Evolutionary conservation across 2,329 filamentous ascomycete species (phyloP).

Genomic region (Shiraia sp.): DNA sequence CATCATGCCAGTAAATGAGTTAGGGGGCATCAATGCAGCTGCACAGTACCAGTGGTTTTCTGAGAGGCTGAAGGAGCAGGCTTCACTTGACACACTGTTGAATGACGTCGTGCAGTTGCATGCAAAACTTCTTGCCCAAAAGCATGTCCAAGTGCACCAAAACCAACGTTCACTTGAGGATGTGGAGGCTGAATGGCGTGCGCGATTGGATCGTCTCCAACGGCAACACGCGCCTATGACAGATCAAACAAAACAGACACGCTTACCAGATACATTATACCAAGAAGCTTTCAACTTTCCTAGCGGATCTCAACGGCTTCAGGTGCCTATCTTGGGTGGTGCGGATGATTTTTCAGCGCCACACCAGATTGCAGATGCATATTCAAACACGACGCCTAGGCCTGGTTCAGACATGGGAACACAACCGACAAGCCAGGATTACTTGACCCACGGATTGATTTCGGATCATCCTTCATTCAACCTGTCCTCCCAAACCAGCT

Average conservation of each 20-base stretch:
- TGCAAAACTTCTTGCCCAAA: neutral
- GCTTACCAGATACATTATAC: too few relatives aligned
- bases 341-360: conserved; percentile 2
- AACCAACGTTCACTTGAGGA: neutral
- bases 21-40: neutral
- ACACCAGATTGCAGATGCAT: neutral
- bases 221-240: neutral
- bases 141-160: neutral
- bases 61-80: neutral
- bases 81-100: conserved; percentile 2
- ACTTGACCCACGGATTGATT: neutral
- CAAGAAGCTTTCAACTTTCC: neutral
- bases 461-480: conserved; percentile 1
- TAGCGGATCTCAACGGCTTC: neutral
- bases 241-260: neutral
- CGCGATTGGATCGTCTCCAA: conserved; percentile 1
- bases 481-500: conserved; percentile 3
- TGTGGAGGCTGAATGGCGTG: conserved; percentile 1
- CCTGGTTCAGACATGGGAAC: conserved; percentile 3
- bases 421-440: conserved; percentile 4
- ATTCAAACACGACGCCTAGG: neutral
- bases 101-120: neutral
- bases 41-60: neutral
- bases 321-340: neutral
- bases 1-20: neutral